Base-by-base conservation (phyloP, 148 eudicot genomes). In the Arbutus unedo region DNA sequence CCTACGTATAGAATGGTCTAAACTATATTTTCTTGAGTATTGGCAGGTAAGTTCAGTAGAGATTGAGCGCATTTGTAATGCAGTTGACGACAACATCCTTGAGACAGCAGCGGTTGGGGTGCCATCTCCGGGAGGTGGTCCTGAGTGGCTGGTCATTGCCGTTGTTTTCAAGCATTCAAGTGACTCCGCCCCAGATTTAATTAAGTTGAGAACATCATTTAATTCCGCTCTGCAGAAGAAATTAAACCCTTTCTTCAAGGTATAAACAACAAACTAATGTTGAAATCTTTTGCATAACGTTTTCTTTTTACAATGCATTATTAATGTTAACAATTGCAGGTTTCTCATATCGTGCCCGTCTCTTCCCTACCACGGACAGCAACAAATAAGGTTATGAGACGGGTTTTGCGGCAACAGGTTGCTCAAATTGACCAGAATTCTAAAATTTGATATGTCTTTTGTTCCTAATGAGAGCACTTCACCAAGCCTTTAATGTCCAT, bases 61-160 rank as follows among this genome's bases (percentile, higher is more conserved):
- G 89, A 93, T 96, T 23, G 99, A 96, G 84, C 94, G 97, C n/a
- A 82, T 93, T 1, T 94, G 98, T 51, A 96, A 92, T 74, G 84
- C 89, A 71, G 93, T 85, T 1, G 91, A 93, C 80, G 60, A 55
- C 74, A 85, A 56, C 77, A 86, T 96, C 78, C 91, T 94, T 2
- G 98, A 96, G 90, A 94, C 98, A 75, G 99, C 99, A 70, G 99
- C 99, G 19, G 66, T 96, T 78, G 98, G 97, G 71, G 93, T 92
- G 74, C 94, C 99, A 19, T 92, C 91, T n/a, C 9, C 82, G 47
- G 93, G 90, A 51, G 98, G 99, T 51, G 99, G 99, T 6, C 99
- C 99, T 2, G 98, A 96, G 89, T 90, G 89, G 85, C 83, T 96
- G 86, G 91, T 94, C 7, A 85, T 96, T 23, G 93, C 90, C 1